Percentiles rank a stretch among this genome's conserved stretches.
Evolutionary conservation across 768 basidiomycete genomes (phyloP).

Genomic region (Amanita molliuscula): DNA sequence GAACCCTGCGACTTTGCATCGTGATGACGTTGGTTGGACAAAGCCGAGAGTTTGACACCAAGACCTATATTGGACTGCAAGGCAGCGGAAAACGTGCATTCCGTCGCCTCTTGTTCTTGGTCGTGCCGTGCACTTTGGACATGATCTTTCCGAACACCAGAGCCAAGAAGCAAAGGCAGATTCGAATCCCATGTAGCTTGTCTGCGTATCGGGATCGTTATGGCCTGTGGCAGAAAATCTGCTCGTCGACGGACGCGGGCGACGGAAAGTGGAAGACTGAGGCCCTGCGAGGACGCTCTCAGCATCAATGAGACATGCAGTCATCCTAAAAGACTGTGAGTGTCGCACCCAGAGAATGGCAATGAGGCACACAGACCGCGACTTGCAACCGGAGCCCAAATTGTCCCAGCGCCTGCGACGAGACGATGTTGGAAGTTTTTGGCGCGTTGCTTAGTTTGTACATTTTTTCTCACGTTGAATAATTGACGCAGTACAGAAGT

Average conservation of each 20-base stretch:
- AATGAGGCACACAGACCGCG: conserved; percentile 27
- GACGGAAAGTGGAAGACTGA: conserved; percentile 24
- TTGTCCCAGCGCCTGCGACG: conserved; percentile 1
- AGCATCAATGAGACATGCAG: conserved; percentile 70
- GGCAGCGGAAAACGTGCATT: background rate
- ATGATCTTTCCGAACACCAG: background rate
- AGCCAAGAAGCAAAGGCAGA: background rate
- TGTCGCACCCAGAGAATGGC: background rate
- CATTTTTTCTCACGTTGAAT: conserved; percentile 10
- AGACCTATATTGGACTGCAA: background rate
- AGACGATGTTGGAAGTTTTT: conserved; percentile 1
- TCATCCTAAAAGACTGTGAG: conserved; percentile 45
- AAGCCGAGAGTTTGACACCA: background rate
- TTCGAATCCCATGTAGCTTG: background rate
- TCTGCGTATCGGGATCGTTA: background rate
- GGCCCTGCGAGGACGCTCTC: conserved; percentile 73
- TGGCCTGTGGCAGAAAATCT: background rate
- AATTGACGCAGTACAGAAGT: conserved; percentile 29
- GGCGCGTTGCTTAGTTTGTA: background rate
- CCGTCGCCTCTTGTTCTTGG: background rate
- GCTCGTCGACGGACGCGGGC: conserved; percentile 1
- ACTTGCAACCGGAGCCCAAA: conserved; percentile 21
- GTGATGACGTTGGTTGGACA: background rate
- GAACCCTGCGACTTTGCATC: background rate
- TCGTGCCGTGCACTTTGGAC: background rate